Conservation (phyloP, 805 yeast genomes). For the Spathaspora sp. region DNA sequence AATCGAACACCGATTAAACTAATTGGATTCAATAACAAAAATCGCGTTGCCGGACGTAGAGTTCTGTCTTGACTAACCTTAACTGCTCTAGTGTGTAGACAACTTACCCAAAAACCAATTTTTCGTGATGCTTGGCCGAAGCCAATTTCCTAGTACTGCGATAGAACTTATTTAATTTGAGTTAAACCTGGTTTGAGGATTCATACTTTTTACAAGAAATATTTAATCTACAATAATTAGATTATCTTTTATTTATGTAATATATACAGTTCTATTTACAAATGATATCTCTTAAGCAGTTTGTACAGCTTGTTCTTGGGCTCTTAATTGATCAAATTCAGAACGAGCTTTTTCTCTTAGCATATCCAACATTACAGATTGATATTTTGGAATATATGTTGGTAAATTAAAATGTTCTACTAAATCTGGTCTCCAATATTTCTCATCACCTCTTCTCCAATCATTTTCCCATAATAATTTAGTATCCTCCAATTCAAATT, state of each 20-base stretch:
- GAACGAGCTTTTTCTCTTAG: slow-evolving; percentile 41
- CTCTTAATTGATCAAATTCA: slow-evolving; percentile 27
- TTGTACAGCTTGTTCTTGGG: not conserved
- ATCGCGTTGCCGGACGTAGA: too few species aligned
- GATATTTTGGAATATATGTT: slow-evolving; percentile 60
- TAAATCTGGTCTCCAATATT: slow-evolving; percentile 61
- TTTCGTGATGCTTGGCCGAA: too few species aligned
- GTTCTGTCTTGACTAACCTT: too few species aligned
- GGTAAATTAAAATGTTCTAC: slow-evolving; percentile 62
- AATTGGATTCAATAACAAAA: too few species aligned
- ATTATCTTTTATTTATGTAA: too few species aligned
- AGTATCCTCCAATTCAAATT: slow-evolving; percentile 46
- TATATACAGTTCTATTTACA: not conserved
- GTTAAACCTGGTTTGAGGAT: too few species aligned
- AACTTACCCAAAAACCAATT: too few species aligned
- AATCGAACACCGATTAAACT: too few species aligned
- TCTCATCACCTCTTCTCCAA: slow-evolving; percentile 82
- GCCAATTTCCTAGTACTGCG: too few species aligned
- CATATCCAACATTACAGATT: slow-evolving; percentile 61
- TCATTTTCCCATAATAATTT: slow-evolving; percentile 76
- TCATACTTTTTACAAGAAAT: too few species aligned
- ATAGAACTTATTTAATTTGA: too few species aligned
- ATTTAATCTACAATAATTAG: not conserved
- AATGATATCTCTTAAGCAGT: not conserved
- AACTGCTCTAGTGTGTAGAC: too few species aligned